Evolutionary conservation across 2,329 filamentous ascomycete genomes (phyloP).

Genomic region (Cytospora chrysosperma): DNA sequence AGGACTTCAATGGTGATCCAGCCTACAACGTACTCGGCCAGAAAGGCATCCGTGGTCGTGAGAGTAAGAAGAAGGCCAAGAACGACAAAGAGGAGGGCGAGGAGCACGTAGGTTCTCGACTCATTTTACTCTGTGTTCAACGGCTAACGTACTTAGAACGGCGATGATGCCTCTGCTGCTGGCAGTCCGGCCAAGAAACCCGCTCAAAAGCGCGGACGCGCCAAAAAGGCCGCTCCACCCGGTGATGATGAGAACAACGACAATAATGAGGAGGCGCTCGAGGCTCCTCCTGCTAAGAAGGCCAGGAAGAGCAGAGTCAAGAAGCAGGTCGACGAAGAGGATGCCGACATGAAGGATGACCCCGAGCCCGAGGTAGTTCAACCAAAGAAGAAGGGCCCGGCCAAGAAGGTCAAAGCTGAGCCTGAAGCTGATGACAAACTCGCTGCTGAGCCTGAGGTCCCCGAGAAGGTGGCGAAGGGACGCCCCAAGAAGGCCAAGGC

Average conservation of each 20-base stretch:
- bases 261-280: conserved; percentile 1
- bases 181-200: conserved; percentile 35
- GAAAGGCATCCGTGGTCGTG: conserved; percentile 58
- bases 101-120: conserved; percentile 19
- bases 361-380: conserved; percentile 47
- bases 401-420: conserved; percentile 31
- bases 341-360: conserved; percentile 29
- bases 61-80: conserved; percentile 36
- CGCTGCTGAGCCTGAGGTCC: conserved; percentile 45
- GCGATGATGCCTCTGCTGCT: conserved; percentile 26
- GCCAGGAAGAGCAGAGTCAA: conserved; percentile 32
- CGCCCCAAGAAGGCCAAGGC: conserved; percentile 31
- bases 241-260: conserved; percentile 30
- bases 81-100: conserved; percentile 34
- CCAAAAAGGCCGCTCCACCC: conserved; percentile 34
- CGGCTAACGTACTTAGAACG: conserved; percentile 22
- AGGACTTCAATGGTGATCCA: conserved; percentile 83
- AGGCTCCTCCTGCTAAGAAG: conserved; percentile 41
- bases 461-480: conserved; percentile 40
- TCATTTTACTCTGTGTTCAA: conserved; percentile 4
- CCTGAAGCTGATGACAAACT: conserved; percentile 13
- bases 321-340: conserved; percentile 20
- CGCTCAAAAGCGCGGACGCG: conserved; percentile 36
- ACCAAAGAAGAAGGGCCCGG: conserved; percentile 35
- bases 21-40: conserved; percentile 70